These are phyloP conservation scores for Malassezia brasiliensis DNA, from an alignment of 1,284 basidiomycete genomes.

Conservation along the genomic window DNA sequence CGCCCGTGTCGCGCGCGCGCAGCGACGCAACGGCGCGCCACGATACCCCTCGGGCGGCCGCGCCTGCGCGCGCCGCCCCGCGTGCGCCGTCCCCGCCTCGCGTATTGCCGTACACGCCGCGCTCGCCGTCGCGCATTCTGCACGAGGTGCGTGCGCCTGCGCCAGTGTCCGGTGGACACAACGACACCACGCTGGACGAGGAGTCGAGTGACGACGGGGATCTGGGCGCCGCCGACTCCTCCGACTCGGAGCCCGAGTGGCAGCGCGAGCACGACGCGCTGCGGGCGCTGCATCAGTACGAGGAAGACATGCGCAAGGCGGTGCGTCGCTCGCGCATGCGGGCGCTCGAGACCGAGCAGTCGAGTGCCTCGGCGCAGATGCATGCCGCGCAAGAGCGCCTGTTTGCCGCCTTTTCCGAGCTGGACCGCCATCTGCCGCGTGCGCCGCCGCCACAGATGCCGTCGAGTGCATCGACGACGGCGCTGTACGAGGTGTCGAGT, in stretches of 20 bases:
- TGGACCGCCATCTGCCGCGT: neutral
- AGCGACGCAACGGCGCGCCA: neutral
- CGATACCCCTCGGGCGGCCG: neutral
- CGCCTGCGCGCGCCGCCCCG: no score
- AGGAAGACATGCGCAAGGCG: slow-evolving; percentile 7
- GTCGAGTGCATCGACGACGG: neutral
- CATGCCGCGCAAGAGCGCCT: neutral
- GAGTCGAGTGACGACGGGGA: slow-evolving; percentile 5
- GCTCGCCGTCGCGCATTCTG: neutral
- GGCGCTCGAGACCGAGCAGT: neutral
- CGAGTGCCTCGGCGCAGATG: neutral
- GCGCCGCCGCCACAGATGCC: neutral
- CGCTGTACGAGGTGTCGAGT: neutral
- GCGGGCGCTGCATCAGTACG: slow-evolving; percentile 6
- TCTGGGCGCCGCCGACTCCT: neutral
- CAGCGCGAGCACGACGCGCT: slow-evolving; percentile 11
- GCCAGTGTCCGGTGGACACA: neutral
- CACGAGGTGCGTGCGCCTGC: neutral
- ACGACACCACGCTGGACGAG: neutral
- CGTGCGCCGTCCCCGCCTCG: neutral
- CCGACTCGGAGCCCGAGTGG: slow-evolving; percentile 10
- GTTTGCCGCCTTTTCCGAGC: neutral
- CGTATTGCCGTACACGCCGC: neutral
- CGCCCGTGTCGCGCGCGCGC: neutral
- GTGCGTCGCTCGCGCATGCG: neutral